These are phyloP conservation scores for Cystofilobasidium macerans DNA, from an alignment of 768 basidiomycete species.

Conservation along the genomic window DNA sequence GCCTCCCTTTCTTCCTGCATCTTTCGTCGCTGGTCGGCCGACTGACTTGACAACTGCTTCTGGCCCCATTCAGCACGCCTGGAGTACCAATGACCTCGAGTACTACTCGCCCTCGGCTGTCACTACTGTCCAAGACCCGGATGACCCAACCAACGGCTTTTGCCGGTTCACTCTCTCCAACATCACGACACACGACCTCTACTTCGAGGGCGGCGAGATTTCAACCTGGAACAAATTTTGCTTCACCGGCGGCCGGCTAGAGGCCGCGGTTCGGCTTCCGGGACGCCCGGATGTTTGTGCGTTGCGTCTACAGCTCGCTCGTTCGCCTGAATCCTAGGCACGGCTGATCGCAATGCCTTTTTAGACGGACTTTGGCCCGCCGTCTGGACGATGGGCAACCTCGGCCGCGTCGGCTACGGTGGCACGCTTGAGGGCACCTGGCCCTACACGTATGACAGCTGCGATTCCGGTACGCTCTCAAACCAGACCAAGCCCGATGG, in stretches of 20 bases:
- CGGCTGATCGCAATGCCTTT: too few species aligned
- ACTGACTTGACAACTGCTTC: too few species aligned
- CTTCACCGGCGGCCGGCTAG: constrained; percentile 23
- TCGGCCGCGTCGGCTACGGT: constrained; percentile 23
- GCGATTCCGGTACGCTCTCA: constrained; percentile 18
- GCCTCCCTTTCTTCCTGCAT: neutral
- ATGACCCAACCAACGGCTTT: constrained; percentile 45
- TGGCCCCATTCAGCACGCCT: neutral
- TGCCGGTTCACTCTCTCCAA: constrained; percentile 60
- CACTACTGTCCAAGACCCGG: constrained; percentile 45
- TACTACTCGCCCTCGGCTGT: constrained; percentile 72
- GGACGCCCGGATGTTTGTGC: constrained; percentile 11
- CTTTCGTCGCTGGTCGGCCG: neutral
- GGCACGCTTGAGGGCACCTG: constrained; percentile 23
- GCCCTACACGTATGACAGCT: constrained; percentile 24
- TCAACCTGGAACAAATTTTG: constrained; percentile 22
- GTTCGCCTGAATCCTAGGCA: too few species aligned
- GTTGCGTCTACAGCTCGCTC: constrained; percentile 27
- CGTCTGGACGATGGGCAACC: constrained; percentile 24
- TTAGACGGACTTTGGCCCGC: constrained; percentile 33
- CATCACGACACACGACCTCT: constrained; percentile 30
- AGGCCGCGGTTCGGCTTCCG: constrained; percentile 15
- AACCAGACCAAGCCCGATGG: constrained; percentile 15
- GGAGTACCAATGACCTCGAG: constrained; percentile 41
- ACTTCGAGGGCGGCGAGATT: constrained; percentile 27